Evolutionary conservation across 371 early-diverging fungal genomes (phyloP).

Genomic region (Apophysomyces ossiformis): DNA sequence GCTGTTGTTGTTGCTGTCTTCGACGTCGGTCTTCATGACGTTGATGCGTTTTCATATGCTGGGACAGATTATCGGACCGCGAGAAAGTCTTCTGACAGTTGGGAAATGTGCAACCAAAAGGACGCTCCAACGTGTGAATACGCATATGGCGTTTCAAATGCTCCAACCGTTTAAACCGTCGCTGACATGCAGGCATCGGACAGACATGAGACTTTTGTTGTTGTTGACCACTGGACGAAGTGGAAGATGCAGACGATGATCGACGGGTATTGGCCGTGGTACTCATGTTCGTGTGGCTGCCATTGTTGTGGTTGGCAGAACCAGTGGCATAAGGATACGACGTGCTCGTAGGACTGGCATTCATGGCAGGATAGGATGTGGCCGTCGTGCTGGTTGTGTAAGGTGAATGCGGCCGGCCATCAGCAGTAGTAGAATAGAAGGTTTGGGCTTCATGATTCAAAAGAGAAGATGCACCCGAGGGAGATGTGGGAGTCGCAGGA

Average conservation of each 20-base stretch:
- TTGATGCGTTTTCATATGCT: conserved; percentile 66
- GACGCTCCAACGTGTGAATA: conserved; percentile 82
- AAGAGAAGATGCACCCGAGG: background rate
- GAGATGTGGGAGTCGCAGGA: background rate
- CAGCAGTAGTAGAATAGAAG: background rate
- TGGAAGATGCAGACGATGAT: conserved; percentile 1
- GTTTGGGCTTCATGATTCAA: background rate
- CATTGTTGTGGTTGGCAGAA: no score
- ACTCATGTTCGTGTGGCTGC: no score
- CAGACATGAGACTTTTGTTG: conserved; percentile 49
- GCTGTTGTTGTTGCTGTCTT: conserved; percentile 20
- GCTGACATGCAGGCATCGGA: conserved; percentile 51
- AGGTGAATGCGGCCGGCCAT: conserved; percentile 1
- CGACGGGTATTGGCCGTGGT: conserved; percentile 2
- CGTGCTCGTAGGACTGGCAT: background rate
- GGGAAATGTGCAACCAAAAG: conserved; percentile 67
- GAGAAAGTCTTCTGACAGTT: conserved; percentile 81
- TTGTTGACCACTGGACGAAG: conserved; percentile 16
- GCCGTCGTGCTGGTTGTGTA: background rate
- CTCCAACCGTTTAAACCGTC: conserved; percentile 79
- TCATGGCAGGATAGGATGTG: background rate
- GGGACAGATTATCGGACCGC: conserved; percentile 74
- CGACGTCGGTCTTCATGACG: conserved; percentile 40
- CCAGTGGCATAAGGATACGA: background rate
- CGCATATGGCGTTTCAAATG: conserved; percentile 91